Percentiles rank a stretch among this genome's conserved stretches.
These are phyloP conservation scores for Tricholoma matsutake DNA, from an alignment of 768 basidiomycete species.

Conservation along the genomic window DNA sequence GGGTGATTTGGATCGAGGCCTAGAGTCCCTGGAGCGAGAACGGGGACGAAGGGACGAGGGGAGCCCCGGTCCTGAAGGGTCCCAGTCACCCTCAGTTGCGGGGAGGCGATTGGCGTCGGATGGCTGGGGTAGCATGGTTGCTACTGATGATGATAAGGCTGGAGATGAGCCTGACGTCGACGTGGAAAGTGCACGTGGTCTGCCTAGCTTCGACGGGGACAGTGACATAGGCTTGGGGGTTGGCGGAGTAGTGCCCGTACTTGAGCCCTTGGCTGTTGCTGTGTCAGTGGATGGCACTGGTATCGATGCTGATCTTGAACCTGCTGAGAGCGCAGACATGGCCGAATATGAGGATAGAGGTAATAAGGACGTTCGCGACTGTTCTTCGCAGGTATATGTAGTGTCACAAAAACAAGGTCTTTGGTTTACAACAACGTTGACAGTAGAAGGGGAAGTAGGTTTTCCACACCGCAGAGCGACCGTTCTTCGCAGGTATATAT, in stretches of 20 bases:
- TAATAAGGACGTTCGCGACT: too few species aligned
- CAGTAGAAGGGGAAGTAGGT: too few species aligned
- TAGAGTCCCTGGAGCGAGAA: neutral
- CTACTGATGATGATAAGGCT: neutral
- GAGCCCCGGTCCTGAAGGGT: neutral
- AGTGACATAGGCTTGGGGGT: neutral
- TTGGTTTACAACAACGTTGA: too few species aligned
- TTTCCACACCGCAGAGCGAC: too few species aligned
- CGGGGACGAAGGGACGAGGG: neutral
- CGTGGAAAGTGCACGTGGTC: neutral
- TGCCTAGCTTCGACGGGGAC: neutral
- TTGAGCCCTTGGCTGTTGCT: neutral
- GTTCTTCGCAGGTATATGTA: too few species aligned
- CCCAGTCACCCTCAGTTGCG: neutral
- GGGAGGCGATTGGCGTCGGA: neutral
- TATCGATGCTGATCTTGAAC: too few species aligned
- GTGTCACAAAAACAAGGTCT: too few species aligned
- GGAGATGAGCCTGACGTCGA: neutral
- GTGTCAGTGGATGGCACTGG: too few species aligned
- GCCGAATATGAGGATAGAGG: too few species aligned
- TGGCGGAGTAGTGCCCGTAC: neutral
- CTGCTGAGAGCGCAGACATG: too few species aligned
- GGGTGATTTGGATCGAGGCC: neutral
- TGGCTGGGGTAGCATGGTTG: neutral
- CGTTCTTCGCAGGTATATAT: too few species aligned